A percentile compares a stretch with the other conserved stretches of the same genome.
Evolutionary conservation across 306 rosid species (phyloP).

Genomic region (Cucumis sativus): Cucumber_9930_V3 NC_026660.2:5453001-5453500

Average conservation of each 20-base stretch:
- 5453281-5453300: conserved; percentile 56
- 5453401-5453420: no score
- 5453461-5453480: no score
- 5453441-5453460: no score
- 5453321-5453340: conserved; percentile 56
- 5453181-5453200: conserved; percentile 46
- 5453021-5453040: conserved; percentile 11
- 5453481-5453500: no score
- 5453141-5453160: background rate
- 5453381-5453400: background rate
- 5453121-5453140: no score
- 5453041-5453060: background rate
- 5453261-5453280: conserved; percentile 42
- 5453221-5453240: conserved; percentile 54
- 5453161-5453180: conserved; percentile 35
- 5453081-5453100: no score
- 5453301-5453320: conserved; percentile 47
- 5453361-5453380: conserved; percentile 21
- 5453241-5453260: conserved; percentile 62
- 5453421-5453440: no score
- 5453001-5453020: conserved; percentile 12
- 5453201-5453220: conserved; percentile 37
- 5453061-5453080: no score
- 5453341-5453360: conserved; percentile 36
- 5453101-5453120: no score